Conservation (phyloP, 1,284 basidiomycete species). For the Boletus semigastroideus region DNA sequence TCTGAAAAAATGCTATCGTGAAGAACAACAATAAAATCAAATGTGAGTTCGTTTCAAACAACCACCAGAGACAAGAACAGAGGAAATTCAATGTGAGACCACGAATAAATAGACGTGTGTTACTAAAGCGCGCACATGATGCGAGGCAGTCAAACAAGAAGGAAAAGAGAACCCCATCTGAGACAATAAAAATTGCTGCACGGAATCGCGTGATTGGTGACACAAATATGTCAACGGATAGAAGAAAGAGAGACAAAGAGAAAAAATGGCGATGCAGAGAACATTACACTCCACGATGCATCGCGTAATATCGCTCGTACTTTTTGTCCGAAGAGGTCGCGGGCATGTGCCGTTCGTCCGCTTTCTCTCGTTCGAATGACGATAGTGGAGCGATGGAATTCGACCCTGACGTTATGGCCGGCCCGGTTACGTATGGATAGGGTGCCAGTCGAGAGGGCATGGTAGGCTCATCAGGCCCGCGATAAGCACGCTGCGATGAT, state of each 20-base stretch:
- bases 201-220: conserved; percentile 7
- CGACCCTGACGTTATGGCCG: conserved; percentile 23
- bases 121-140: not conserved
- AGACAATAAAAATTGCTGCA: not conserved
- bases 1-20: not conserved
- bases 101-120: conserved; percentile 10
- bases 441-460: conserved; percentile 27
- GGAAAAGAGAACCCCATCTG: not conserved
- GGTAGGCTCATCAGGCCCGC: conserved; percentile 25
- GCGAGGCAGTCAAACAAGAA: too few relatives aligned
- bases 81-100: not conserved
- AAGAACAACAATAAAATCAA: not conserved
- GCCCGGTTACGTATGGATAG: conserved; percentile 36
- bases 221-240: conserved; percentile 1
- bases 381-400: conserved; percentile 36
- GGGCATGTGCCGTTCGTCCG: conserved; percentile 34
- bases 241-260: not conserved
- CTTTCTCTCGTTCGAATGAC: conserved; percentile 56
- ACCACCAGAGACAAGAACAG: not conserved
- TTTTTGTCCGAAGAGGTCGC: conserved; percentile 27
- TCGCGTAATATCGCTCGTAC: conserved; percentile 29
- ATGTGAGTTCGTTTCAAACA: not conserved
- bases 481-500: conserved; percentile 33
- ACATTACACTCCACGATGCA: conserved; percentile 23
- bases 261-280: conserved; percentile 1